phyloP scores from a whole-genome alignment of 495 filamentous ascomycete species.

The Xylaria grammica region DNA sequence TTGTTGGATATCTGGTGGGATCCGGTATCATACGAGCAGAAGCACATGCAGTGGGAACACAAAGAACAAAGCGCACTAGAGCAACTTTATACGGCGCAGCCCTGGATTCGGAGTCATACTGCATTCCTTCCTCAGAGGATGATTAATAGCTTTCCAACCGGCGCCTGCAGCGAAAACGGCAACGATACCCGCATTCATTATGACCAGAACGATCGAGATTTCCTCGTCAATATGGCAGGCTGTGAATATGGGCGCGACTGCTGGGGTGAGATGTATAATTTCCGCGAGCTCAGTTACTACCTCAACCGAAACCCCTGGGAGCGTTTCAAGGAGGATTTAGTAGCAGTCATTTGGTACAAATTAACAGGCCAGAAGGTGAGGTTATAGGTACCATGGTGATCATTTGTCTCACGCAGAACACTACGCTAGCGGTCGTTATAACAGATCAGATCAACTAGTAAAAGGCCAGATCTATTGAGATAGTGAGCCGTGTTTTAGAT shows the following conservation, averaged over 20 bases:
- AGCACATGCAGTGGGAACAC: conserved; percentile 99
- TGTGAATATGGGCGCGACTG: conserved; percentile 97
- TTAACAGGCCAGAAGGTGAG: conserved; percentile 61
- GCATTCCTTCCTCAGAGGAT: conserved; percentile 90
- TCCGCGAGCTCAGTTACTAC: conserved; percentile 83
- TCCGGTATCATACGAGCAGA: conserved; percentile 95
- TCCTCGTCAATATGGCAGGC: conserved; percentile 98
- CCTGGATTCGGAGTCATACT: conserved; percentile 88
- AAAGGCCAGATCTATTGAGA: no score
- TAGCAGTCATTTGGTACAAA: conserved; percentile 59
- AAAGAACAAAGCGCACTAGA: conserved; percentile 97
- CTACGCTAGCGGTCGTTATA: neutral
- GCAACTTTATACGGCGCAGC: conserved; percentile 87
- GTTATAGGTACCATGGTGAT: conserved; percentile 36
- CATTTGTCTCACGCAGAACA: neutral
- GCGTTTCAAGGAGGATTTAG: conserved; percentile 65
- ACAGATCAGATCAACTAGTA: no score
- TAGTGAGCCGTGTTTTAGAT: no score
- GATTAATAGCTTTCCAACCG: conserved; percentile 92
- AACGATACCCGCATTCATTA: conserved; percentile 84
- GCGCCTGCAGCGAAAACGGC: conserved; percentile 78
- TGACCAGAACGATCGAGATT: conserved; percentile 81
- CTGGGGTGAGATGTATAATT: conserved; percentile 96
- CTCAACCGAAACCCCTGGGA: conserved; percentile 85
- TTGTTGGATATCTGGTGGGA: conserved; percentile 99